Base-by-base conservation (phyloP, 192 early-diverging fungal genomes). In the Entrophospora sp. region DNA sequence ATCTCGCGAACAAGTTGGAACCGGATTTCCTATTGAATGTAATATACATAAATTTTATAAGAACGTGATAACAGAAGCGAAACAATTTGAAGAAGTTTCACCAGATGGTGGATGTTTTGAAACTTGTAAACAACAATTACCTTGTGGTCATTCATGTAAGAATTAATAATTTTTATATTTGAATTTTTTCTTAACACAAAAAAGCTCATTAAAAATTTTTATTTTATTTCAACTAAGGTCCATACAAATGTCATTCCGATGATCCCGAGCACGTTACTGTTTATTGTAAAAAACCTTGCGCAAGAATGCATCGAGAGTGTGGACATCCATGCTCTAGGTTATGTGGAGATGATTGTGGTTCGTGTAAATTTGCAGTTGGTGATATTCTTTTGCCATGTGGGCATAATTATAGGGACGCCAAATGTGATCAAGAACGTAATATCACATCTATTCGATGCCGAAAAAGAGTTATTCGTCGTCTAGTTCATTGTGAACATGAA, bases 81-180 rank as follows among this genome's bases (percentile, higher is more conserved):
- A 68, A 20, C 28, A 61, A 12, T 60, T 83, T 34, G 61, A 51
- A 9, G 40, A 73, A 40, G 61, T 74, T 12, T 58, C 77, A 10
- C 80, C 84, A 1, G 69, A 79, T 51, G 84, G 82, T 9, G 84
- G 84, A 13, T 85, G 84, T 42, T 66, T 51, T 1, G n/a, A 45
- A 9, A 53, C 69, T n/a, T 85, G 84, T 55, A 69, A 46, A 25
- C 22, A 44, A 12, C 60, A 22, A 34, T 64, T 85, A 53, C 27
- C 51, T 0, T 85, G 84, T 67, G 84, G 84, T 22, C 84, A 85
- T 46, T 32, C 59, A 14, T 85, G 84, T 74, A 71, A 69, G 51
- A 44, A 59, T 13, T 22, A 2, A 9, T n/a, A 35, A 9, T 34
- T 1, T 27, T 31, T 13, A 16, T 42, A 14, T 20, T 28, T 66